Percentiles rank a stretch among this genome's conserved stretches.
phyloP scores from a whole-genome alignment of 2,329 filamentous ascomycete species.

The Zymoseptoria pseudotritici region DNA sequence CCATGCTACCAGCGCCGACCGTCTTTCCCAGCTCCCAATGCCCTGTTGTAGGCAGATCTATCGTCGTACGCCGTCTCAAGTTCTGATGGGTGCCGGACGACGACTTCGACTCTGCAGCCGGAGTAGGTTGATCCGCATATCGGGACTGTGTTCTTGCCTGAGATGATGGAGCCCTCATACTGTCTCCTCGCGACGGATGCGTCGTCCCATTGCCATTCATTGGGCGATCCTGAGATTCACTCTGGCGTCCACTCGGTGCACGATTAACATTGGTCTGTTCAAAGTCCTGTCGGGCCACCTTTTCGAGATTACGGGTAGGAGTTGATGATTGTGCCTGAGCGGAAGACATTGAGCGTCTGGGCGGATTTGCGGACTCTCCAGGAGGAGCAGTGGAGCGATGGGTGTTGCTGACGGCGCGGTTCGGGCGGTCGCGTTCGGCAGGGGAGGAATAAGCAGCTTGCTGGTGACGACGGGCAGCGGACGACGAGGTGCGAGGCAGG shows the following conservation, averaged over 20 bases:
- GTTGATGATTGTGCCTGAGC: slow-evolving; percentile 31
- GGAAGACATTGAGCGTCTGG: slow-evolving; percentile 31
- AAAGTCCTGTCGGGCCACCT: slow-evolving; percentile 60
- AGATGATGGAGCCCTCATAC: slow-evolving; percentile 39
- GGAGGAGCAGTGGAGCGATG: slow-evolving; percentile 23
- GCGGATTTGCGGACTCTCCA: slow-evolving; percentile 19
- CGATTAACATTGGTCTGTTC: slow-evolving; percentile 62
- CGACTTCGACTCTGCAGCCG: slow-evolving; percentile 19
- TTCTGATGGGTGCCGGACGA: slow-evolving; percentile 26
- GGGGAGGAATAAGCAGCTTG: slow-evolving; percentile 38
- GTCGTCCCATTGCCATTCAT: slow-evolving; percentile 23
- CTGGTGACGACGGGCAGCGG: slow-evolving; percentile 37
- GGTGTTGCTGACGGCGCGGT: slow-evolving; percentile 32
- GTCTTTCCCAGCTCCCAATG: slow-evolving; percentile 96
- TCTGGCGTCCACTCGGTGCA: slow-evolving; percentile 48
- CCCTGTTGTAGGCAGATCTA: slow-evolving; percentile 72
- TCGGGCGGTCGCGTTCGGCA: slow-evolving; percentile 41
- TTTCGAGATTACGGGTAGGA: slow-evolving; percentile 44
- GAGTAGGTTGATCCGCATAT: slow-evolving; percentile 37
- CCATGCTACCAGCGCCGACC: slow-evolving; percentile 96
- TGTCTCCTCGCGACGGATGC: slow-evolving; percentile 43
- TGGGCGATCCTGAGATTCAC: slow-evolving; percentile 54
- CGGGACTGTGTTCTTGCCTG: slow-evolving; percentile 34
- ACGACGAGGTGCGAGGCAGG: slow-evolving; percentile 44
- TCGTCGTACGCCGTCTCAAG: slow-evolving; percentile 62